Percentiles rank a stretch among this genome's conserved stretches.
These are phyloP conservation scores for Kurtzmaniella cleridarum DNA, from an alignment of 805 yeast genomes.

Conservation along the genomic window DNA sequence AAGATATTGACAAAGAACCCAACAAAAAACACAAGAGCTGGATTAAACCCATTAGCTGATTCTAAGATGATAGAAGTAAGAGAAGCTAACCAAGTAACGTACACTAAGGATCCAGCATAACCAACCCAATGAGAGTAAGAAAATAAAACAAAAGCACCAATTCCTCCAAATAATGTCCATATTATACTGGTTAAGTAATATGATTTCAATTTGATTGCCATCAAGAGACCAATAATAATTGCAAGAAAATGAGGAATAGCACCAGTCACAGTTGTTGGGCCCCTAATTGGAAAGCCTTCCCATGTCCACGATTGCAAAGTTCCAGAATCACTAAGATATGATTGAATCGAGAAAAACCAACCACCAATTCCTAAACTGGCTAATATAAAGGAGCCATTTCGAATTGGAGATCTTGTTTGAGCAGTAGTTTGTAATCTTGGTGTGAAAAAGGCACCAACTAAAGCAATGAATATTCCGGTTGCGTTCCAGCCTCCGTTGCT, in stretches of 20 bases:
- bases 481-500: constrained; percentile 83
- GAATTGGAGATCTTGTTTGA: constrained; percentile 2
- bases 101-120: constrained; percentile 63
- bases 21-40: constrained; percentile 48
- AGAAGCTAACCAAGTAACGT: constrained; percentile 57
- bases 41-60: constrained; percentile 48
- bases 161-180: constrained; percentile 37
- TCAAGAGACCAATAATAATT: constrained; percentile 48
- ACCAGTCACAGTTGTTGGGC: constrained; percentile 85
- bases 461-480: constrained; percentile 60
- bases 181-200: constrained; percentile 14
- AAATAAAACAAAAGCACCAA: constrained; percentile 49
- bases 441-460: constrained; percentile 60
- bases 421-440: constrained; percentile 20
- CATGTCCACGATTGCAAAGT: constrained; percentile 92
- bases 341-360: constrained; percentile 62
- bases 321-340: constrained; percentile 77
- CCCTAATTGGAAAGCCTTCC: constrained; percentile 86
- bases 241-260: constrained; percentile 62
- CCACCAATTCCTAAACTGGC: constrained; percentile 74
- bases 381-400: constrained; percentile 42
- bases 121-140: constrained; percentile 63
- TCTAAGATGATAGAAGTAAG: constrained; percentile 58
- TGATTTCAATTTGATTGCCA: constrained; percentile 21
- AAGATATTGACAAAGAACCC: constrained; percentile 47